Percentiles rank a stretch among this genome's conserved stretches.
Conservation (phyloP, 2,329 filamentous ascomycete species). For the Colletotrichum truncatum region DNA sequence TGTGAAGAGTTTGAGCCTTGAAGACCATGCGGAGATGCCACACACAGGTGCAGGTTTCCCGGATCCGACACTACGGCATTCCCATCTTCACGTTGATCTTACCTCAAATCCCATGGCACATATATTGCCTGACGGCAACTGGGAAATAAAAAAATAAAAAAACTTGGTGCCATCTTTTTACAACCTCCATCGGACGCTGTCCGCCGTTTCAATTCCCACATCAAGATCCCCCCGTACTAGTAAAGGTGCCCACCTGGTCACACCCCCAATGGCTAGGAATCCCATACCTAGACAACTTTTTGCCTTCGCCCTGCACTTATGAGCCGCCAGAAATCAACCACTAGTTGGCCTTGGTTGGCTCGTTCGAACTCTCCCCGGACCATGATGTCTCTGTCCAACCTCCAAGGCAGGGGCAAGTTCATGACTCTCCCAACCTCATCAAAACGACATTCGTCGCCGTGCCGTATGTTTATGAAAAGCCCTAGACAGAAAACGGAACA, state of each 20-base stretch:
- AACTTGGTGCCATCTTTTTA: not conserved
- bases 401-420: slow-evolving; percentile 21
- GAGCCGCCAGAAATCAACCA: slow-evolving; percentile 8
- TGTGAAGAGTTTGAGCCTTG: too few relatives aligned
- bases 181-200: not conserved
- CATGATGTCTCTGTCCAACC: slow-evolving; percentile 9
- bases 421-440: not conserved
- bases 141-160: not conserved
- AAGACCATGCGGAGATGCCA: too few relatives aligned
- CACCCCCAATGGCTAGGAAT: not conserved
- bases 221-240: slow-evolving; percentile 1
- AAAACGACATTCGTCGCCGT: not conserved
- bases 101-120: too few relatives aligned
- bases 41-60: too few relatives aligned
- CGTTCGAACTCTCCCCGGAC: slow-evolving; percentile 9
- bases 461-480: not conserved
- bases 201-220: slow-evolving; percentile 22
- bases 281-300: slow-evolving; percentile 2
- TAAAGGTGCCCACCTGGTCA: slow-evolving; percentile 3
- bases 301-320: slow-evolving; percentile 6
- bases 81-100: too few relatives aligned
- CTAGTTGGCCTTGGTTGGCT: slow-evolving; percentile 2
- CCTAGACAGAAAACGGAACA: slow-evolving; percentile 10
- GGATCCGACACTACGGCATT: too few relatives aligned
- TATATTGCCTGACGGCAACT: too few relatives aligned